Base-by-base conservation (phyloP, 495 filamentous ascomycete species). In the Hypoxylon rickii region DNA sequence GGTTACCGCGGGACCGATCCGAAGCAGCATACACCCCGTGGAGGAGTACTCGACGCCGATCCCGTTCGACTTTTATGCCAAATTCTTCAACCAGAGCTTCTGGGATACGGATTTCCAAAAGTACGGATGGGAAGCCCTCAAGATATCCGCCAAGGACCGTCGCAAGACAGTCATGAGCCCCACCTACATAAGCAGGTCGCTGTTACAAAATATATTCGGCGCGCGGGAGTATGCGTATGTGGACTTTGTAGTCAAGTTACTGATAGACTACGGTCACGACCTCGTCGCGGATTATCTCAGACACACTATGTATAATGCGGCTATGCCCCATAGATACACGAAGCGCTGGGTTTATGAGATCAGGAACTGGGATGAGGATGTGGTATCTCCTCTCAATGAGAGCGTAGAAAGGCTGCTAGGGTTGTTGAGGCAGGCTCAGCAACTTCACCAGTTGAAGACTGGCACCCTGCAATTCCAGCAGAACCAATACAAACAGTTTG, bases 31-130 rank as follows among this genome's bases (percentile, higher is more conserved):
- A 0, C 38, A 3, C 17, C 43, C 52, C 4, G 36, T 36, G 11
- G 41, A 51, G 15, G 26, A 36, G 1, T 52, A 47, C 38, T 11
- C 3, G 6, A 49, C 18, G 2, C 59, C 58, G 19, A 3, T 69
- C 3, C 54, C 59, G n/a, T 2, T 66, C 17, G 43, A 55, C 0
- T 55, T 50, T 36, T 20, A 60, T 7, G 51, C 44, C 26, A 59
- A 60, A 34, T 49, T 70, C 11, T 70, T 70, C 45, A 48, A 1
- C 1, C 29, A 62, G 40, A n/a, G 21, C 0, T 70, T 68, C 44
- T 70, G 68, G 68, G 24, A 55, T 10, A 21, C 16, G 5, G 44
- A 61, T 3, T 58, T 57, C 44, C 13, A 0, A 1, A 16, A 6
- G 2, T 66, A 51, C 29, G 61, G 65, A 11, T 36, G 24, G 20